Evolutionary conservation across 108 stramenopile species (phyloP).

Genomic region (Fistulifera solaris): DNA sequence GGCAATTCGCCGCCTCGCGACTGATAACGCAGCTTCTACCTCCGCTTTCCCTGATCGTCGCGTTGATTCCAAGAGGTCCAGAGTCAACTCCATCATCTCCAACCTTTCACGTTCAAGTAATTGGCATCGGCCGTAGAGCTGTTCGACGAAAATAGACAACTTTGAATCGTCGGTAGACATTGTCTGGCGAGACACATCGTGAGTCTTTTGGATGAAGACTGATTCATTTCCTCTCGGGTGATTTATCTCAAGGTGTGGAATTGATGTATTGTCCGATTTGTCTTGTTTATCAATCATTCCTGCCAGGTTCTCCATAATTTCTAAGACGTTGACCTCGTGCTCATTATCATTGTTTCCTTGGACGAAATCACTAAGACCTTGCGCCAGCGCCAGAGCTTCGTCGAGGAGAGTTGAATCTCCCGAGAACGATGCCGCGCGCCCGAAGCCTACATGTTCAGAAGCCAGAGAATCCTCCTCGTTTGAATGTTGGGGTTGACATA

Average conservation of each 20-base stretch:
- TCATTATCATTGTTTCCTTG: constrained; percentile 1
- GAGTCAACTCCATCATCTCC: constrained; percentile 14
- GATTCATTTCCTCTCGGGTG: neutral
- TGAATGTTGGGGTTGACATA: too few relatives aligned
- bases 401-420: constrained; percentile 6
- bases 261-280: neutral
- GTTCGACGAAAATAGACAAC: constrained; percentile 10
- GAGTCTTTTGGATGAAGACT: neutral
- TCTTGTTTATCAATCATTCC: constrained; percentile 10
- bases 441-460: too few relatives aligned
- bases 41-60: constrained; percentile 5
- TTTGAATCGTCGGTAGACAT: neutral
- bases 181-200: neutral
- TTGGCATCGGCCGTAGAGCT: constrained; percentile 12
- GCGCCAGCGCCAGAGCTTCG: constrained; percentile 11
- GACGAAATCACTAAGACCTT: constrained; percentile 5
- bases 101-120: constrained; percentile 12
- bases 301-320: constrained; percentile 9
- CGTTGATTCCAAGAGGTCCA: constrained; percentile 8
- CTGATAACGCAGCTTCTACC: constrained; percentile 10
- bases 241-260: neutral
- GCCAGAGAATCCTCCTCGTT: neutral
- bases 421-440: neutral
- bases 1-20: constrained; percentile 3
- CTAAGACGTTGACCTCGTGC: constrained; percentile 2